Conservation (phyloP, 345 rosid species). For the Linum tenue region DNA sequence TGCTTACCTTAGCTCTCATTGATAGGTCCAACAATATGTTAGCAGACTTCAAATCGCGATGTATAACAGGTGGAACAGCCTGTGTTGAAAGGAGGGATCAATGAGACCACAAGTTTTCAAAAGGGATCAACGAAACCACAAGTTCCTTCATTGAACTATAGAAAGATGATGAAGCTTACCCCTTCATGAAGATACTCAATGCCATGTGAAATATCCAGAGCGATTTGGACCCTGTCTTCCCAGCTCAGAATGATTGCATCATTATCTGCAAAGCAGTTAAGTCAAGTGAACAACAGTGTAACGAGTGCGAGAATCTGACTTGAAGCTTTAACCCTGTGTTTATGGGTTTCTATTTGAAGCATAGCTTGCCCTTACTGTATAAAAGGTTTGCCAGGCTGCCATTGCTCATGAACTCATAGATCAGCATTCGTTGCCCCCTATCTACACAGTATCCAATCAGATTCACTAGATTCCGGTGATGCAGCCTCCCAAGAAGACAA, state of each 20-base stretch:
- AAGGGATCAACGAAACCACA: not conserved
- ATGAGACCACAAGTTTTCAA: too few species aligned
- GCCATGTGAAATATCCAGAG: constrained; percentile 85
- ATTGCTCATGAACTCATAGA: constrained; percentile 94
- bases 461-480: constrained; percentile 93
- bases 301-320: not conserved
- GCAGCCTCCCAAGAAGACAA: constrained; percentile 78
- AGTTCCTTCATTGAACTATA: not conserved
- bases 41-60: constrained; percentile 93
- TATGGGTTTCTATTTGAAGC: not conserved
- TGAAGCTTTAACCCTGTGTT: not conserved
- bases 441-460: constrained; percentile 81
- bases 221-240: constrained; percentile 81
- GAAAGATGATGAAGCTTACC: constrained; percentile 27
- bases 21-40: constrained; percentile 75
- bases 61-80: constrained; percentile 94
- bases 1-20: constrained; percentile 80
- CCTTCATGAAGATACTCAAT: constrained; percentile 95
- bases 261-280: constrained; percentile 30
- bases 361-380: constrained; percentile 44
- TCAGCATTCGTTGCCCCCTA: constrained; percentile 67
- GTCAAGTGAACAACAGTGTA: not conserved
- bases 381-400: constrained; percentile 82
- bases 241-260: constrained; percentile 42
- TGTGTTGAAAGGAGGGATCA: constrained; percentile 16